Evolutionary conservation across 768 basidiomycete genomes (phyloP), one percentile per base, ranked within the genome.

Genomic region (Rhodotorula taiwanensis): DNA sequence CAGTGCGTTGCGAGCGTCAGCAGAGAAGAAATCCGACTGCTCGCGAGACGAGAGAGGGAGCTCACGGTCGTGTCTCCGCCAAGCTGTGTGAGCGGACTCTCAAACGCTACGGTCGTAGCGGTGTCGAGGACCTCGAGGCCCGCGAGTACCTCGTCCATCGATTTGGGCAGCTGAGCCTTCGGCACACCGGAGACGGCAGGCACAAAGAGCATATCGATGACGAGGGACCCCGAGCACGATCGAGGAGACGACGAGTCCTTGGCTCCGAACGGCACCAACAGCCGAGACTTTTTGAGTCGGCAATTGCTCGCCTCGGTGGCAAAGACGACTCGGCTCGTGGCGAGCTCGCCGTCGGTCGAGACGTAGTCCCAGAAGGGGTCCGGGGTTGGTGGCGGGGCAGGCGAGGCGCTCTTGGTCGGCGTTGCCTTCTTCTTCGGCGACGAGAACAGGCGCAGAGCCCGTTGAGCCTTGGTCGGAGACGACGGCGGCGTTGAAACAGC

Each of bases 21-120:
- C 27, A 18, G n/a, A n/a, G n/a, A n/a, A n/a, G n/a, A n/a, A n/a
- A n/a, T 16, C 27, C 23, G 5, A 16, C 3, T 18, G 10, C 15
- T 6, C 8, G 49, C 25, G 9, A 23, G 5, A 10, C 43, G 13
- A 31, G 23, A 42, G 16, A 5, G 27, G 30, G 31, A 7, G 79
- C 88, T 74, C 76, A 95, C 93, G 65, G 78, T 80, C 74, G 92
- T 95, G 74, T 94, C 94, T 15, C 93, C 94, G 21, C 94, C 94
- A 66, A 81, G 83, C 78, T 98, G 94, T 20, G 94, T 98, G 68
- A 98, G 76, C 0, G 84, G 85, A 31, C 94, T 91, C 76, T 95
- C 88, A 76, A 88, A 89, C 76, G 94, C 93, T 27, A 90, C 89
- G 68, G 86, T 82, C 78, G 93, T 92, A 73, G 94, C 91, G 92